Evolutionary conservation across 2,329 filamentous ascomycete genomes (phyloP).

Genomic region (Aspergillus nomiae): DNA sequence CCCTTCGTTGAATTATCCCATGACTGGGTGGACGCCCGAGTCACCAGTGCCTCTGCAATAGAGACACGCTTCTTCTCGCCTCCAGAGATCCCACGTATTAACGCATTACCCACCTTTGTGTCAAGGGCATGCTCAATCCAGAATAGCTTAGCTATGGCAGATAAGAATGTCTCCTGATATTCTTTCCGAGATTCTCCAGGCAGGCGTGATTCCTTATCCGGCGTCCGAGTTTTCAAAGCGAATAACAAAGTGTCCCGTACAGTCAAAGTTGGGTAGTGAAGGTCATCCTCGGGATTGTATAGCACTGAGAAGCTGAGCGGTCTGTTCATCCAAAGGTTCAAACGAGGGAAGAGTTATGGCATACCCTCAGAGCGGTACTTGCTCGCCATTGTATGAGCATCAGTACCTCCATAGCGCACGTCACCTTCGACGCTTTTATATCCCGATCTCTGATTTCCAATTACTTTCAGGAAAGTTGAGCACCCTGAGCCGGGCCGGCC

Average conservation of each 20-base stretch:
- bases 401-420: conserved; percentile 75
- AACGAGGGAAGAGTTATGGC: not conserved
- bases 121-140: conserved; percentile 86
- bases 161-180: conserved; percentile 75
- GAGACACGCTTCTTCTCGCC: conserved; percentile 79
- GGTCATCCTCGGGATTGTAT: conserved; percentile 84
- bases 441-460: conserved; percentile 66
- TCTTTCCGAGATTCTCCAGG: conserved; percentile 70
- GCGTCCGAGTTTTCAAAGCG: conserved; percentile 80
- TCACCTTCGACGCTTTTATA: conserved; percentile 68
- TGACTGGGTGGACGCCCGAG: conserved; percentile 68
- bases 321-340: not conserved
- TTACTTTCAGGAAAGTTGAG: conserved; percentile 69
- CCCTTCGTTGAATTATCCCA: conserved; percentile 77
- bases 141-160: conserved; percentile 83
- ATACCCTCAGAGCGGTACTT: conserved; percentile 75
- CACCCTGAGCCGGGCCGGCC: conserved; percentile 75
- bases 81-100: conserved; percentile 77
- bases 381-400: conserved; percentile 67
- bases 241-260: conserved; percentile 87
- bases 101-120: conserved; percentile 81
- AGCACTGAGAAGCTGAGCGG: conserved; percentile 35
- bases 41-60: conserved; percentile 81
- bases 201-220: conserved; percentile 67
- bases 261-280: conserved; percentile 81